Percentiles rank a stretch among this genome's conserved stretches.
phyloP scores from a whole-genome alignment of 192 early-diverging fungal species.

The Gaertneriomyces sp. region DNA sequence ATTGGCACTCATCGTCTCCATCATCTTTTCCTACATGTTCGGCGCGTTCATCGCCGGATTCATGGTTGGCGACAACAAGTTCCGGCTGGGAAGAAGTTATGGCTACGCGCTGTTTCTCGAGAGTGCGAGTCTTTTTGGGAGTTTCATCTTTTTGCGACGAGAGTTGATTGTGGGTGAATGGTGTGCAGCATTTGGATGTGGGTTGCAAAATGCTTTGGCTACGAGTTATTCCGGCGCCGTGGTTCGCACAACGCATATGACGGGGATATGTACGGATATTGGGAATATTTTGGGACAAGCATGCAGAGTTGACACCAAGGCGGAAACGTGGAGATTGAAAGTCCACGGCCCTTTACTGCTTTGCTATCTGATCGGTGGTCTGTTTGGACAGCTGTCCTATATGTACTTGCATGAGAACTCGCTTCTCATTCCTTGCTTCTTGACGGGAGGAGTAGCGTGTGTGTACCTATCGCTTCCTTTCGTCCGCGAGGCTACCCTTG shows the following conservation, averaged over 20 bases:
- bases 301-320: slow-evolving; percentile 41
- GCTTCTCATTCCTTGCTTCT: slow-evolving; percentile 44
- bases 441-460: slow-evolving; percentile 40
- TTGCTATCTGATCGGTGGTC: slow-evolving; percentile 44
- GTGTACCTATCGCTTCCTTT: slow-evolving; percentile 47
- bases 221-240: slow-evolving; percentile 54
- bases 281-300: slow-evolving; percentile 58
- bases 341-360: slow-evolving; percentile 50
- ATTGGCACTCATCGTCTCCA: slow-evolving; percentile 40
- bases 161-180: slow-evolving; percentile 51
- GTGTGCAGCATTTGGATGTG: slow-evolving; percentile 57
- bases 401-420: slow-evolving; percentile 29
- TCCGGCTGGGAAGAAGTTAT: slow-evolving; percentile 48
- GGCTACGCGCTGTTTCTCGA: slow-evolving; percentile 47
- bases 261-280: slow-evolving; percentile 56
- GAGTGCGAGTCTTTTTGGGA: slow-evolving; percentile 40
- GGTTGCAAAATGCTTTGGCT: slow-evolving; percentile 56
- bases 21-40: slow-evolving; percentile 50
- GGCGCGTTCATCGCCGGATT: slow-evolving; percentile 51
- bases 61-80: slow-evolving; percentile 56
- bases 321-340: slow-evolving; percentile 52
- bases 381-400: slow-evolving; percentile 38
- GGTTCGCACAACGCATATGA: slow-evolving; percentile 59
- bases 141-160: slow-evolving; percentile 38
- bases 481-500: slow-evolving; percentile 40